Conservation (phyloP, 208 protist genomes). For the Trypanosoma boissoni region DNA sequence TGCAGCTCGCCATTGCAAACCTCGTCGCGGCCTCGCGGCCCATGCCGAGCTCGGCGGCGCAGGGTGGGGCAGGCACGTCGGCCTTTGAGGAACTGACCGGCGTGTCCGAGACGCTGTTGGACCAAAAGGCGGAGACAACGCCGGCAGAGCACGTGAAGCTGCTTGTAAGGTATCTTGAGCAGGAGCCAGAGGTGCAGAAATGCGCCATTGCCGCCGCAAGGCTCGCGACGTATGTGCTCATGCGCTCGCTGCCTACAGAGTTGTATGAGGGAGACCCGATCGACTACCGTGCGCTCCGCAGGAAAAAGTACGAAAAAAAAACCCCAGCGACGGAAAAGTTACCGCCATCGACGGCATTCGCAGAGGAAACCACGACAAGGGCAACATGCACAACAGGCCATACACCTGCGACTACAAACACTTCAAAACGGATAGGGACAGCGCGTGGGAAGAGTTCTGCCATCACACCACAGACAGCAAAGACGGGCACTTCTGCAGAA, state of each 20-base stretch:
- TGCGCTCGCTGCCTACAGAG: constrained; percentile 35
- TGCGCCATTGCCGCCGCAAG: constrained; percentile 30
- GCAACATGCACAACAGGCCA: too few species aligned
- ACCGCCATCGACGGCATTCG: background rate
- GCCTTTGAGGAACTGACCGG: constrained; percentile 9
- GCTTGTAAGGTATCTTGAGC: constrained; percentile 20
- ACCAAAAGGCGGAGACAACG: constrained; percentile 4
- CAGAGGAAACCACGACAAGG: too few species aligned
- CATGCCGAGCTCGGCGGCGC: too few species aligned
- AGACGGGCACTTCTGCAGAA: background rate
- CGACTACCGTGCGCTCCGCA: constrained; percentile 23
- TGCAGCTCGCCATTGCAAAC: too few species aligned
- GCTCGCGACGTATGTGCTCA: constrained; percentile 38
- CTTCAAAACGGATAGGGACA: background rate
- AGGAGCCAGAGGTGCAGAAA: constrained; percentile 25
- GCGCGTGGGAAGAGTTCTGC: background rate
- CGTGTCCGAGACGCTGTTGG: constrained; percentile 5
- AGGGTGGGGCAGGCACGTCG: background rate
- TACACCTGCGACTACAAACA: background rate
- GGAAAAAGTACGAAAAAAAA: constrained; percentile 1
- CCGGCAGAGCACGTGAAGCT: constrained; percentile 15
- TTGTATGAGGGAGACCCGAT: constrained; percentile 43
- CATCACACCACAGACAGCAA: background rate
- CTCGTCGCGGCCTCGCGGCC: too few species aligned
- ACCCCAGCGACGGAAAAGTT: background rate